A percentile compares a stretch with the other conserved stretches of the same genome.
phyloP scores from a whole-genome alignment of 163 green algal species.

The Trebouxia gelatinosa region DNA sequence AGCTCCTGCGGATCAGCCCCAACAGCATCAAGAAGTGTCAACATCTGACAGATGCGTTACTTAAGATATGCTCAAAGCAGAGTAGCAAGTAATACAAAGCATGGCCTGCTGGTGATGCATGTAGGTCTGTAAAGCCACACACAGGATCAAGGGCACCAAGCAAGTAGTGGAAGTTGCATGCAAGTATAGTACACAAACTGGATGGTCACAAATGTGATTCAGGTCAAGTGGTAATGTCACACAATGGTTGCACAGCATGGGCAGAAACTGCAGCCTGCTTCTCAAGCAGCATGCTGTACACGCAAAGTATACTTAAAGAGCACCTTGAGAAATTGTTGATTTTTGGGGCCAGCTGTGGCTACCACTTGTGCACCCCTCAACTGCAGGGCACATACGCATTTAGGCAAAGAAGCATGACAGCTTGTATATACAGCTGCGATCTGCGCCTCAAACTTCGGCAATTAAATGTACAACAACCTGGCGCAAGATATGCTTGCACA shows the following conservation, averaged over 20 bases:
- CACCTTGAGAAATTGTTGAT: conserved; percentile 50
- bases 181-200: no score
- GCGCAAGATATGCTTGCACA: no score
- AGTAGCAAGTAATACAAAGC: neutral
- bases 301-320: neutral
- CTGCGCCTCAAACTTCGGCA: neutral
- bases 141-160: neutral
- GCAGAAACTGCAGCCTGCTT: neutral
- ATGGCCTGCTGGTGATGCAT: neutral
- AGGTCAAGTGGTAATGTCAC: neutral
- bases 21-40: neutral
- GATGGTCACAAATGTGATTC: no score
- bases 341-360: conserved; percentile 47
- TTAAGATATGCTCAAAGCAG: neutral
- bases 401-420: no score
- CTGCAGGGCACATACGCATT: no score
- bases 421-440: no score
- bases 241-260: neutral
- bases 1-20: conserved; percentile 35
- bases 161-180: neutral
- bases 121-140: no score
- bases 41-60: neutral
- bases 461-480: neutral
- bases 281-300: neutral
- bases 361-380: conserved; percentile 46